Base-by-base conservation (phyloP, 2,329 filamentous ascomycete species). In the Xylogone sp. region DNA sequence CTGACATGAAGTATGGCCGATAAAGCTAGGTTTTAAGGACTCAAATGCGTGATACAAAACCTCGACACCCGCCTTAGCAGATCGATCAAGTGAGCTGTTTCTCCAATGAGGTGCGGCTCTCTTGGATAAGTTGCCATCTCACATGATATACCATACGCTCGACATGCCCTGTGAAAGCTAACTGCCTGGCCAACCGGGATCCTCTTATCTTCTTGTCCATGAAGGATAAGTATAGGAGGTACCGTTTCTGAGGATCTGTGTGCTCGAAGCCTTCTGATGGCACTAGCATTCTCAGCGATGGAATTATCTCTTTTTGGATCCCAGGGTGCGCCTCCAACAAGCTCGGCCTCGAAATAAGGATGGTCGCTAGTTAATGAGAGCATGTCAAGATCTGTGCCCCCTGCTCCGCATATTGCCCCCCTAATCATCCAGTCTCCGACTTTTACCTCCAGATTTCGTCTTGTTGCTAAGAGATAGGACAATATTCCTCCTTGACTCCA, bases 401-500 rank as follows among this genome's bases (percentile, higher is more conserved):
- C 71, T 1, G 67, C 68, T 1, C 70, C 67, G 0, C 68, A 64
- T 0, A 74, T 64, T 1, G 60, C 59, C 4, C 66, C 70, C 8
- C 59, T 56, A 57, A 71, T 73, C 2, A 58, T 56, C 69, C 71
- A 73, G 2, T 61, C 68, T 0, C 59, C 55, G 1, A 51, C 58
- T 48, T 67, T 61, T 1, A 59, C 51, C 4, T 68, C 68, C 24
- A 27, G 10, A 50, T 72, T 71, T 13, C 69, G 65, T 27, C 24
- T 27, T 2, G 68, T 68, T 21, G 61, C 59, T 22, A 61, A 62
- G 1, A 74, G 61, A 53, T 70, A 72, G 2, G 65, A 60, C 0
- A 74, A 54, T 13, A 67, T 68, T 2, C 71, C 71, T 9, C 71
- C 71, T 53, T 72, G 69, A 20, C 63, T 66, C 60, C 62, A 70